Conservation (phyloP, 805 yeast species). For the Myxozyma nipponensis region DNA sequence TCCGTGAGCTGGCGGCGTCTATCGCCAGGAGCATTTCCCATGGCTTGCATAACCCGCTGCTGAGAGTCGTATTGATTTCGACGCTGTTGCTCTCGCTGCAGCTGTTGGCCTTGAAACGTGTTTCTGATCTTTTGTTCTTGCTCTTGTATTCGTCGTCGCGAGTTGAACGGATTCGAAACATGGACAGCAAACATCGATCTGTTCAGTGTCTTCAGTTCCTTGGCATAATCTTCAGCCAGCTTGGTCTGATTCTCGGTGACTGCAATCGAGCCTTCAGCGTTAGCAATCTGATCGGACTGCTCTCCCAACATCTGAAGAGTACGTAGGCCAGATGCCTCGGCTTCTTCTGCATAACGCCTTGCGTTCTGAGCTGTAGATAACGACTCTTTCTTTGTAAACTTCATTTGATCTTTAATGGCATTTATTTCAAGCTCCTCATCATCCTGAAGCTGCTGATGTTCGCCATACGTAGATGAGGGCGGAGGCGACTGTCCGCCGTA, state of each 20-base stretch:
- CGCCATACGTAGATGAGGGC: background rate
- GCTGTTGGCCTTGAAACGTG: slow-evolving; percentile 59
- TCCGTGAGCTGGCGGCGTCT: slow-evolving; percentile 25
- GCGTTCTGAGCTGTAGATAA: slow-evolving; percentile 83
- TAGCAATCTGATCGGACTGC: slow-evolving; percentile 82
- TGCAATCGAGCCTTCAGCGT: slow-evolving; percentile 71
- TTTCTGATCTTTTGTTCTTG: slow-evolving; percentile 66
- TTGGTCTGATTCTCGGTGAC: slow-evolving; percentile 76
- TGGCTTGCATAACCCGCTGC: slow-evolving; percentile 57
- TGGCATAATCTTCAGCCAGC: slow-evolving; percentile 77
- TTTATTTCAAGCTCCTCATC: slow-evolving; percentile 84
- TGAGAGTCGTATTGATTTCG: slow-evolving; percentile 59
- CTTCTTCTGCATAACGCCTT: slow-evolving; percentile 63
- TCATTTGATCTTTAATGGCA: slow-evolving; percentile 73
- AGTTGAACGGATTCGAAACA: slow-evolving; percentile 83
- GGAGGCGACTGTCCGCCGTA: background rate
- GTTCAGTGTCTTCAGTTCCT: slow-evolving; percentile 72
- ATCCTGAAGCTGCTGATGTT: slow-evolving; percentile 6
- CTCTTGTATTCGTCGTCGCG: slow-evolving; percentile 66
- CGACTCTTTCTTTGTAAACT: slow-evolving; percentile 82
- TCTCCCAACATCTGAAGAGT: slow-evolving; percentile 89
- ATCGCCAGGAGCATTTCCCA: slow-evolving; percentile 29
- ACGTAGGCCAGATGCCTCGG: slow-evolving; percentile 70
- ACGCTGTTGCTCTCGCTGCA: slow-evolving; percentile 58
- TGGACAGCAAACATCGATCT: slow-evolving; percentile 77